Evolutionary conservation across 768 basidiomycete genomes (phyloP).

Genomic region (Mycena galopus): DNA sequence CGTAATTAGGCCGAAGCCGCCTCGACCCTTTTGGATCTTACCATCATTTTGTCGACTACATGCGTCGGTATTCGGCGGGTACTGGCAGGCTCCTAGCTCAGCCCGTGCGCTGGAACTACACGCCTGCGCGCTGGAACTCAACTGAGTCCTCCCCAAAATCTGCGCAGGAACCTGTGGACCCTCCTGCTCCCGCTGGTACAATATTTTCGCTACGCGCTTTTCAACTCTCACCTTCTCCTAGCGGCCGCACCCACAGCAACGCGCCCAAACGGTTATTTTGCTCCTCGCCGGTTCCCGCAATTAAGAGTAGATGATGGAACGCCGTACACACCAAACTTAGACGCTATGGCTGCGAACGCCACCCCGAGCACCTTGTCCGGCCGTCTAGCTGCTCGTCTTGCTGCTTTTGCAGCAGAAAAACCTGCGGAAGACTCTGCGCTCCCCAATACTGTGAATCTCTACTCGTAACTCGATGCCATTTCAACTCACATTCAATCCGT

Average conservation of each 20-base stretch:
- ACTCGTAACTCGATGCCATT: background rate
- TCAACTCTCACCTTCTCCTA: background rate
- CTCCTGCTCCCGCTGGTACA: constrained; percentile 8
- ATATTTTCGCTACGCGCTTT: background rate
- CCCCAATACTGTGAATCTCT: background rate
- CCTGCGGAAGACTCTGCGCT: background rate
- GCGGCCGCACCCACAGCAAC: background rate
- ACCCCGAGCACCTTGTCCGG: constrained; percentile 8
- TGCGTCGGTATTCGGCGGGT: constrained; percentile 26
- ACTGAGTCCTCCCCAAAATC: background rate
- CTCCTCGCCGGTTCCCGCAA: background rate
- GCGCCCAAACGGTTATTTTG: background rate
- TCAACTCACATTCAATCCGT: background rate
- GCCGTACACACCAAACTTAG: constrained; percentile 14
- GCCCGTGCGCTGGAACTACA: constrained; percentile 29
- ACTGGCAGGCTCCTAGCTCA: constrained; percentile 13
- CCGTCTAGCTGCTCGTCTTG: constrained; percentile 14
- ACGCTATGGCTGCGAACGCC: constrained; percentile 8
- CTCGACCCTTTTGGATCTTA: too few relatives aligned
- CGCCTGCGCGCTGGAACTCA: too few relatives aligned
- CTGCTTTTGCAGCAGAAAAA: background rate
- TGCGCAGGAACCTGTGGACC: background rate
- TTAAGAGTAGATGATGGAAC: background rate
- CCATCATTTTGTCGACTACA: background rate
- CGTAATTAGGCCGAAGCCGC: background rate